Percentiles rank a stretch among this genome's conserved stretches.
phyloP scores from a whole-genome alignment of 192 early-diverging fungal species.

The Podila clonocystis region DNA sequence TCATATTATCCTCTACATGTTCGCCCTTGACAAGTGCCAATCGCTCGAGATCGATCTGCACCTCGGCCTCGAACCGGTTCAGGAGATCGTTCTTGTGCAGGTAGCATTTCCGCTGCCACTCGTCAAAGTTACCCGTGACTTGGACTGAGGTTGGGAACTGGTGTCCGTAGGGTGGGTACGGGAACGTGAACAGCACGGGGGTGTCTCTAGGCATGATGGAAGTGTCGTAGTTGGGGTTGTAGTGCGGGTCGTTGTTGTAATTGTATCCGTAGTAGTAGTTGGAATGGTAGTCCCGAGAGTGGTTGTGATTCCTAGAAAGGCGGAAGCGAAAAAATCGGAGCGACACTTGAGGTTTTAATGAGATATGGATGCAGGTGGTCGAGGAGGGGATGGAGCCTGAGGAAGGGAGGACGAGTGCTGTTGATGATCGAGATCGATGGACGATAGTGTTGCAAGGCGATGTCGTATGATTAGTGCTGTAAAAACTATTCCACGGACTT shows the following conservation, averaged over 20 bases:
- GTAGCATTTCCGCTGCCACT: slow-evolving; percentile 10
- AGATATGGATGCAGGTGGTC: slow-evolving; percentile 10
- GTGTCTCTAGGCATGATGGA: background rate
- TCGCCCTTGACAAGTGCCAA: background rate
- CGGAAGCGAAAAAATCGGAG: slow-evolving; percentile 1
- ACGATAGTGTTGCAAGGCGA: background rate
- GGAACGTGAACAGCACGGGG: slow-evolving; percentile 16
- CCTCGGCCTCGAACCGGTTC: slow-evolving; percentile 9
- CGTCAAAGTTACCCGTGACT: slow-evolving; percentile 22
- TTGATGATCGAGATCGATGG: background rate
- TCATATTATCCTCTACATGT: background rate
- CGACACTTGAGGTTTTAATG: slow-evolving; percentile 6
- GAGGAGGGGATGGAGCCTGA: background rate
- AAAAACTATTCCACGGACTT: background rate
- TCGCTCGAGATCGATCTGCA: slow-evolving; percentile 13
- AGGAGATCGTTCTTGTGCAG: slow-evolving; percentile 7
- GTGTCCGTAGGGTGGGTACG: slow-evolving; percentile 6
- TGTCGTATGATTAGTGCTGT: background rate
- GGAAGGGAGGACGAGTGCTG: background rate
- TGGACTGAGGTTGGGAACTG: slow-evolving; percentile 12
- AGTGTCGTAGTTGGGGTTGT: background rate
- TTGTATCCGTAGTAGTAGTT: background rate
- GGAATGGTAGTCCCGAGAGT: slow-evolving; percentile 2
- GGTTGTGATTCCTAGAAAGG: slow-evolving; percentile 3
- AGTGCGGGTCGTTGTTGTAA: background rate